Percentiles rank a stretch among this genome's conserved stretches.
phyloP scores from a whole-genome alignment of 352 stramenopile species.

The Pythium oligandrum region DNA sequence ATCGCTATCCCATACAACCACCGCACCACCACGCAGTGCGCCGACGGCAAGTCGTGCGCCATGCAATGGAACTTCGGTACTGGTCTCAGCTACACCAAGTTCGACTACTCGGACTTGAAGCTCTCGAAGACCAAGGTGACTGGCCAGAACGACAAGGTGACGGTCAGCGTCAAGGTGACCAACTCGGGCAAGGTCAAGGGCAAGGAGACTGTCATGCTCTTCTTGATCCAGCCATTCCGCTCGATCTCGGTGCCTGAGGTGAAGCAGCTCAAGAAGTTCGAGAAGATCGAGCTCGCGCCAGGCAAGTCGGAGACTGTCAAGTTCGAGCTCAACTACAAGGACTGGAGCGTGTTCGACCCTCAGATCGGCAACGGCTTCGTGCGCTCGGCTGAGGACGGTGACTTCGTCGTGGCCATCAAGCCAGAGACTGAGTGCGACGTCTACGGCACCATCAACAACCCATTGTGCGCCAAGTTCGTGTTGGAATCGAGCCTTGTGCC shows the following conservation, averaged over 20 bases:
- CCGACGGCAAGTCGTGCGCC: slow-evolving; percentile 86
- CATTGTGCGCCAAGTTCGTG: too few relatives aligned
- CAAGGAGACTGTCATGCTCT: slow-evolving; percentile 32
- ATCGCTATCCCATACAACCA: slow-evolving; percentile 71
- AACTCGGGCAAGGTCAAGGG: slow-evolving; percentile 21
- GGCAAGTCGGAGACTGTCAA: slow-evolving; percentile 27
- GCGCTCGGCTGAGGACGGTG: slow-evolving; percentile 26
- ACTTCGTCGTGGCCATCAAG: slow-evolving; percentile 40
- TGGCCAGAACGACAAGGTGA: slow-evolving; percentile 7
- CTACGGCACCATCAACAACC: slow-evolving; percentile 20
- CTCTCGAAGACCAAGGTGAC: slow-evolving; percentile 18
- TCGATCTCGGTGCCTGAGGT: slow-evolving; percentile 21
- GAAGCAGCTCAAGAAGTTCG: slow-evolving; percentile 37
- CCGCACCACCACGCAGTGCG: slow-evolving; percentile 88
- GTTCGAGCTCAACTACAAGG: slow-evolving; percentile 30
- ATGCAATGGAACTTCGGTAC: slow-evolving; percentile 88
- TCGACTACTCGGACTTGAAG: slow-evolving; percentile 34
- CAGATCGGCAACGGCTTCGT: slow-evolving; percentile 45
- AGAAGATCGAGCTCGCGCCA: slow-evolving; percentile 35
- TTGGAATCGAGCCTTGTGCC: too few relatives aligned
- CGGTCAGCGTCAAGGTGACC: slow-evolving; percentile 16
- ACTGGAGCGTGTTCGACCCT: slow-evolving; percentile 38
- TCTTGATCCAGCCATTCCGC: slow-evolving; percentile 20
- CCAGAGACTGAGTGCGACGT: slow-evolving; percentile 33
- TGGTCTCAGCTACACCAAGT: slow-evolving; percentile 87